Conservation (phyloP, 441 rosid genomes). For the Pelargonium citronellum region DNA sequence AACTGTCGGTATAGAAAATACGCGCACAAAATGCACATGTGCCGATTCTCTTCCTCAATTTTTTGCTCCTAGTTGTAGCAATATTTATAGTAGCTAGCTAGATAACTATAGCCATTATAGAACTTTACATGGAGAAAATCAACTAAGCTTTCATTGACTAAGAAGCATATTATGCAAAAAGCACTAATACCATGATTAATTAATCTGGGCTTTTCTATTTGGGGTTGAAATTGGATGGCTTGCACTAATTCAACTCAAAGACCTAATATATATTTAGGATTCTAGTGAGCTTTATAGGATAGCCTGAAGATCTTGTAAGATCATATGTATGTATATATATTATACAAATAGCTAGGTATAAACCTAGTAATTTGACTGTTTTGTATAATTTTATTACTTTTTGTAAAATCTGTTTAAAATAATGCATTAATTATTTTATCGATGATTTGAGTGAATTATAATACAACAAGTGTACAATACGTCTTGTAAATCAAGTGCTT, state of each 20-base stretch:
- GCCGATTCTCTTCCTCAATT: neutral
- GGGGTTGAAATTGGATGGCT: neutral
- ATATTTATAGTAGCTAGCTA: neutral
- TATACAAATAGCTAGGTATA: neutral
- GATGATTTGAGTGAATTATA: too few species aligned
- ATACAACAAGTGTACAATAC: too few species aligned
- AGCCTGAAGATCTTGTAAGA: slow-evolving; percentile 4
- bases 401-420: too few species aligned
- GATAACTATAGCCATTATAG: neutral
- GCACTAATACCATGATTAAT: neutral
- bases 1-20: too few species aligned
- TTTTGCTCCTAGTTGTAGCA: neutral
- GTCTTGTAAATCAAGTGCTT: too few species aligned
- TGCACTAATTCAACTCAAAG: neutral
- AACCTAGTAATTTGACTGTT: neutral
- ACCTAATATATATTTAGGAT: neutral
- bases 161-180: neutral
- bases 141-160: neutral
- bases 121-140: neutral
- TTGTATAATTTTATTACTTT: neutral
- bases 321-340: neutral
- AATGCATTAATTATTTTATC: too few species aligned
- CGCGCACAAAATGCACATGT: too few species aligned
- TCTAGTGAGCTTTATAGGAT: neutral
- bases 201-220: neutral